phyloP scores from a whole-genome alignment of 305 asterid genomes.

The Rubia peregrina region DNA sequence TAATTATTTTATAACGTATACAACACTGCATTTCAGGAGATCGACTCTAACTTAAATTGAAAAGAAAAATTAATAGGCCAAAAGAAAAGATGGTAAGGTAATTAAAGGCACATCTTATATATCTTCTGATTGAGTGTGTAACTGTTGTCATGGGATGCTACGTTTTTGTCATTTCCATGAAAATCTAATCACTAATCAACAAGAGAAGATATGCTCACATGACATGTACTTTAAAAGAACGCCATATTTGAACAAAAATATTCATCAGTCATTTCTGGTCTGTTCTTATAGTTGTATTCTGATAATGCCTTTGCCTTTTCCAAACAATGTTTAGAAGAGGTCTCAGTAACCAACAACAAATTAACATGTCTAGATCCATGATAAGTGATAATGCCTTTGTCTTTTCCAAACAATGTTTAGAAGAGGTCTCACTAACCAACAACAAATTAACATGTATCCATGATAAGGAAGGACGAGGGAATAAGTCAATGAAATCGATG shows the following conservation, averaged over 20 bases:
- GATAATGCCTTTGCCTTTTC: conserved; percentile 6
- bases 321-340: not conserved
- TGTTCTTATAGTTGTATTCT: not conserved
- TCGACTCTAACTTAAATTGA: not conserved
- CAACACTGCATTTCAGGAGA: too few species aligned
- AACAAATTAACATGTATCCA: not conserved
- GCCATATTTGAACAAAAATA: not conserved
- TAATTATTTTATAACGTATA: too few species aligned
- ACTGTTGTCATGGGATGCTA: not conserved
- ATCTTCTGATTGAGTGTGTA: not conserved
- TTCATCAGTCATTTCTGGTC: not conserved
- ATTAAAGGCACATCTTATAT: not conserved
- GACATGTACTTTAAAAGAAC: conserved; percentile 7
- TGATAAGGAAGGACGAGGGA: conserved; percentile 4
- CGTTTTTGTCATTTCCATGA: not conserved
- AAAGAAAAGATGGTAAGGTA: not conserved
- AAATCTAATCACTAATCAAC: not conserved
- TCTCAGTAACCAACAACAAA: not conserved
- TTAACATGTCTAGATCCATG: conserved; percentile 7
- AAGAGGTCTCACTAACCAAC: not conserved
- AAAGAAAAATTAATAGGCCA: not conserved
- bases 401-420: not conserved
- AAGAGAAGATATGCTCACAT: conserved; percentile 2
- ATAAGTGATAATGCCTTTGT: conserved; percentile 7
- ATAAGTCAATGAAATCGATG: conserved; percentile 16